phyloP scores from a whole-genome alignment of 2,329 filamentous ascomycete genomes.

The Hymenoscyphus albidus region DNA sequence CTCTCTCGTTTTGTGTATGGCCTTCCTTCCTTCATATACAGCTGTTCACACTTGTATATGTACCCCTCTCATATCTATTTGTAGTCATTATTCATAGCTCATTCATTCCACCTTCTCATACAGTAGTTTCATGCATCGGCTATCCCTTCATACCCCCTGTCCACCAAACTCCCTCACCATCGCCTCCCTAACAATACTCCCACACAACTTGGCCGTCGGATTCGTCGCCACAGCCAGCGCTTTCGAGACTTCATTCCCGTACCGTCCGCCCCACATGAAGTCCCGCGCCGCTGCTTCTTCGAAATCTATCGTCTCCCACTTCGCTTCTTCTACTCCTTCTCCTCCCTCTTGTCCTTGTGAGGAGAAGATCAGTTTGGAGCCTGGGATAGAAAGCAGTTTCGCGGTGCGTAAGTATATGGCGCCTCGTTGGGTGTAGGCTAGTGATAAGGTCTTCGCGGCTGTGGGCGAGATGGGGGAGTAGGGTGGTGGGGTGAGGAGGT shows the following conservation, averaged over 20 bases:
- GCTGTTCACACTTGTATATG: too few species aligned
- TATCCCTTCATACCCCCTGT: not conserved
- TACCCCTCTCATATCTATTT: too few species aligned
- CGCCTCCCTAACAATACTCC: constrained; percentile 64
- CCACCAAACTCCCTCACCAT: constrained; percentile 63
- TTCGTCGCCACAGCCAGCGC: constrained; percentile 62
- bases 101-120: too few species aligned
- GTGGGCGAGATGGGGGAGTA: constrained; percentile 57
- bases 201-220: constrained; percentile 66
- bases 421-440: constrained; percentile 69
- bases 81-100: too few species aligned
- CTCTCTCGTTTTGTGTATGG: too few species aligned
- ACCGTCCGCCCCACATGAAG: constrained; percentile 60
- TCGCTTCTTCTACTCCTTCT: constrained; percentile 41
- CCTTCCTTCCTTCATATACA: too few species aligned
- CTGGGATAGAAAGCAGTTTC: constrained; percentile 33
- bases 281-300: constrained; percentile 60
- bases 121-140: too few species aligned
- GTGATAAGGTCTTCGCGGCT: constrained; percentile 61
- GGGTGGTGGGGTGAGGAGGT: constrained; percentile 53
- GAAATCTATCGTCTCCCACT: constrained; percentile 53
- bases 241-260: constrained; percentile 63
- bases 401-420: constrained; percentile 59
- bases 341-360: constrained; percentile 31
- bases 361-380: constrained; percentile 30